Evolutionary conservation across 116 monocot genomes (phyloP), one percentile per base, ranked within the genome.

Genomic region (Iris pallida): DNA sequence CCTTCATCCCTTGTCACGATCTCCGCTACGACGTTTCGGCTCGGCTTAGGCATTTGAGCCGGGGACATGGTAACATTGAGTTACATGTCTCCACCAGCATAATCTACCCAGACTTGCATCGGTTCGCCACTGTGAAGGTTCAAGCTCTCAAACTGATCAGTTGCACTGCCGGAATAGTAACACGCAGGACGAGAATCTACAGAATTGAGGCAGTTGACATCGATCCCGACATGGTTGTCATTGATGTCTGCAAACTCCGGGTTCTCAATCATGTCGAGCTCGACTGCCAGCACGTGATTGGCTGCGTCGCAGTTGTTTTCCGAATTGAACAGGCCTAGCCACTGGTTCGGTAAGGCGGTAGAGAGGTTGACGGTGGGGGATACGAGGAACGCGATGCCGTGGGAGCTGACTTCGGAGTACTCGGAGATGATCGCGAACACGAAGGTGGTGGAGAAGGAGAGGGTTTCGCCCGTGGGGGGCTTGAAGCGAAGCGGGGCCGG

Each of bases 181-280:
- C 53, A 13, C 7, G 67, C 54, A 13, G 67, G 52, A 55, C 20
- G 15, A 16, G 67, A 51, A 41, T 7, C 12, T 14, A 15, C n/a
- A n/a, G 67, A 67, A 5, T 2, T 67, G 4, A 67, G 12, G 6
- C 67, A 13, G 6, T 67, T 67, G 30, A 67, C 13, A 18, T 67
- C 54, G 10, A 67, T 67, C 12, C 67, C 67, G 8, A 67, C 54
- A 53, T 67, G 67, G 54, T 67, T 67, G 41, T 67, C 67, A 20
- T 55, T 53, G 53, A 67, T 55, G 42, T 67, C 67, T 10, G 6
- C 6, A 7, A 55, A 53, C 41, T 67, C 67, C 16, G 12, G 20
- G 53, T 53, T 67, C 41, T 54, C 0, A 20, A 55, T 8, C 30
- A 53, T 67, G 42, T 67, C 67, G 7, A 67, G 53, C 40, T 67